These are phyloP conservation scores for Beauveria varroae DNA, from an alignment of 2,329 filamentous ascomycete species.

Conservation along the genomic window DNA sequence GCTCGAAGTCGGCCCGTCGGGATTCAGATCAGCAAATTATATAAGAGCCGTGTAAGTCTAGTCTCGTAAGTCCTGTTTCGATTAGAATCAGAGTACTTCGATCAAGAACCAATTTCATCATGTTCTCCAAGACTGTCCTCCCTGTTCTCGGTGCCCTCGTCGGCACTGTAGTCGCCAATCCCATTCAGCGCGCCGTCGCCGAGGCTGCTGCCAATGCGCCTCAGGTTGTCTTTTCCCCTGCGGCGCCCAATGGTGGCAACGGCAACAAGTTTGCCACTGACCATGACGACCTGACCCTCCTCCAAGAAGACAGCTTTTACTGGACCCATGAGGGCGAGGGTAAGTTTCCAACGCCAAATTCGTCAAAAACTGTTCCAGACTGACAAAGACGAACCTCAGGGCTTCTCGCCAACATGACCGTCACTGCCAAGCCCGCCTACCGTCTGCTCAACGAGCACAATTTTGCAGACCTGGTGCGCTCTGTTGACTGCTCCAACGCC, in stretches of 20 bases:
- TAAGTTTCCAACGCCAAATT: background rate
- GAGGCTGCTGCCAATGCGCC: conserved; percentile 6
- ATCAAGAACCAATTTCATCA: background rate
- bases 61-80: background rate
- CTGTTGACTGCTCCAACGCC: conserved; percentile 11
- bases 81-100: background rate
- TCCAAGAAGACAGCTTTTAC: conserved; percentile 10
- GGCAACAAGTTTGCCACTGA: background rate
- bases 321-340: conserved; percentile 4
- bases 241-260: background rate
- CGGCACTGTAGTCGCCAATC: conserved; percentile 3
- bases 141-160: conserved; percentile 6
- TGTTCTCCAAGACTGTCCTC: conserved; percentile 7
- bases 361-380: background rate
- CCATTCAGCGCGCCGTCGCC: conserved; percentile 8
- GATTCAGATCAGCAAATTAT: background rate
- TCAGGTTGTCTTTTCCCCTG: conserved; percentile 7
- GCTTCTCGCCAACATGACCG: conserved; percentile 12
- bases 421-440: conserved; percentile 9
- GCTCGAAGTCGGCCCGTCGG: background rate
- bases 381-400: background rate
- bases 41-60: conserved; percentile 2
- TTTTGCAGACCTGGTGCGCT: conserved; percentile 5
- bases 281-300: background rate
- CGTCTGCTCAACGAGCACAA: conserved; percentile 10